Percentiles rank a stretch among this genome's conserved stretches.
These are phyloP conservation scores for Trametes cubensis DNA, from an alignment of 768 basidiomycete genomes.

Conservation along the genomic window DNA sequence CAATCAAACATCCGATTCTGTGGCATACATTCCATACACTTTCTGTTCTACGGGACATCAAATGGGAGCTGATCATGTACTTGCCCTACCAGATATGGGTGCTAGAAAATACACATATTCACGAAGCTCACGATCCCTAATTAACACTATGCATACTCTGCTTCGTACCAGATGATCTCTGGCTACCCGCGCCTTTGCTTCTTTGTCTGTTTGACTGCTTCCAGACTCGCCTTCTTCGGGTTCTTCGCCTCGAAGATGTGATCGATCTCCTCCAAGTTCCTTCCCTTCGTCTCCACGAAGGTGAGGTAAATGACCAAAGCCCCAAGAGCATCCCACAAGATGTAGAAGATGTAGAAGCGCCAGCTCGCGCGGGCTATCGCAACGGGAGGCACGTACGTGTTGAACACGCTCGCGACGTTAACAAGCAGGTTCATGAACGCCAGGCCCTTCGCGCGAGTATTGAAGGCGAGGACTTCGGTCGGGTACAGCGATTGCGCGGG, in stretches of 20 bases:
- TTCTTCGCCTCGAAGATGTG: slow-evolving; percentile 25
- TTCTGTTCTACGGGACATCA: background rate
- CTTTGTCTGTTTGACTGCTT: background rate
- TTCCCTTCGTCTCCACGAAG: slow-evolving; percentile 69
- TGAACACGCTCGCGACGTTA: slow-evolving; percentile 71
- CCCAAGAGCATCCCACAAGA: slow-evolving; percentile 64
- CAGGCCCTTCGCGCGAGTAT: slow-evolving; percentile 68
- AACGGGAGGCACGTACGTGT: slow-evolving; percentile 79
- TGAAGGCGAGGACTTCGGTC: slow-evolving; percentile 79
- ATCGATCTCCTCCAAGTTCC: slow-evolving; percentile 27
- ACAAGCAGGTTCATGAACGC: slow-evolving; percentile 72
- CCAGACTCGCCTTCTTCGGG: slow-evolving; percentile 23
- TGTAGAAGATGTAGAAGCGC: slow-evolving; percentile 53
- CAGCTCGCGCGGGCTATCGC: slow-evolving; percentile 56
- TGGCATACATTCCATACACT: background rate
- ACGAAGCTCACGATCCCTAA: background rate
- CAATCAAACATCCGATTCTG: slow-evolving; percentile 11
- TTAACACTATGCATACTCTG: background rate
- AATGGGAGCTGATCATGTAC: background rate
- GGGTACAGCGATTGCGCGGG: slow-evolving; percentile 66
- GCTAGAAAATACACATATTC: background rate
- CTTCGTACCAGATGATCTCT: background rate
- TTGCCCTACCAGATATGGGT: background rate
- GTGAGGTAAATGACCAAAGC: slow-evolving; percentile 56
- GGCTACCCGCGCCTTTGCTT: background rate